Evolutionary conservation across 371 early-diverging fungal genomes (phyloP).

Genomic region (Antonospora locustae): DNA sequence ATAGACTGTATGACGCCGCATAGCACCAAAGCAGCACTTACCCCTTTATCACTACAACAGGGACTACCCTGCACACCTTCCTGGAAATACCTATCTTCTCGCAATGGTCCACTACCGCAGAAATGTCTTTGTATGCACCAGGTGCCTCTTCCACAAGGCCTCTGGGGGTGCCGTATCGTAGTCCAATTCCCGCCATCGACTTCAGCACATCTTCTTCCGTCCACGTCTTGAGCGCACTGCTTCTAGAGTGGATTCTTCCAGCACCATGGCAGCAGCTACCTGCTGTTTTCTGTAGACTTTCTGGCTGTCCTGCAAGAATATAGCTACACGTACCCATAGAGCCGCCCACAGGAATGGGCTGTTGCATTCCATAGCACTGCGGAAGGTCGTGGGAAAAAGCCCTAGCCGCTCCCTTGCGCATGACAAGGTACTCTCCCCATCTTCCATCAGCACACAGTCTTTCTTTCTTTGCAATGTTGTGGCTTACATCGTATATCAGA

Average conservation of each 20-base stretch:
- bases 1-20: too few species aligned
- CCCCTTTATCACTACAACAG: slow-evolving; percentile 53
- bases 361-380: slow-evolving; percentile 4
- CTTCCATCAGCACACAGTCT: slow-evolving; percentile 3
- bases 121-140: slow-evolving; percentile 52
- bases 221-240: slow-evolving; percentile 25
- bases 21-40: too few species aligned
- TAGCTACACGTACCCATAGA: slow-evolving; percentile 55
- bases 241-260: slow-evolving; percentile 47
- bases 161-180: slow-evolving; percentile 17
- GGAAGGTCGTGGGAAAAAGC: slow-evolving; percentile 31
- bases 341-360: slow-evolving; percentile 51
- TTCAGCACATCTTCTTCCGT: slow-evolving; percentile 19
- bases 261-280: slow-evolving; percentile 53
- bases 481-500: slow-evolving; percentile 51
- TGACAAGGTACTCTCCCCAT: slow-evolving; percentile 24
- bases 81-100: slow-evolving; percentile 37
- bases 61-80: slow-evolving; percentile 40
- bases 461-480: slow-evolving; percentile 49
- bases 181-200: slow-evolving; percentile 32
- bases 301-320: slow-evolving; percentile 35
- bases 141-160: slow-evolving; percentile 50
- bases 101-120: slow-evolving; percentile 48
- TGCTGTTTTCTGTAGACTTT: slow-evolving; percentile 20
- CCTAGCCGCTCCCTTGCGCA: slow-evolving; percentile 53